Evolutionary conservation across 768 basidiomycete species (phyloP), one percentile per base, ranked within the genome.

Genomic region (Royoungia palumana): DNA sequence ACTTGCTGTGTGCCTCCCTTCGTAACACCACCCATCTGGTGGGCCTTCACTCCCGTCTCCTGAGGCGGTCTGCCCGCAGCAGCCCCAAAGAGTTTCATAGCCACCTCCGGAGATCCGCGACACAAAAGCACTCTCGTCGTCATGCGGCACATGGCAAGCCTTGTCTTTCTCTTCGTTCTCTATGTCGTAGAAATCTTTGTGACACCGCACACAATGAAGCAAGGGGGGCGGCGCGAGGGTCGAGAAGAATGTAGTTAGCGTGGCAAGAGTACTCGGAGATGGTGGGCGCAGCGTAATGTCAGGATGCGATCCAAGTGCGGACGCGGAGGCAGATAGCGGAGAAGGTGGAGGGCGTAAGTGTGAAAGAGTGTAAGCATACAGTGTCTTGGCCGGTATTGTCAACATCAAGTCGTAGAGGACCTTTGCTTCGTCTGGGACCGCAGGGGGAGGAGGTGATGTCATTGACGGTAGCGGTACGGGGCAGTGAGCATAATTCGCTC

Each of bases 11-110:
- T 91, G 88, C 64, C 76, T 79, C 4, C 88, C 88, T 63, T 90
- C 87, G 58, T 89, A 90, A 59, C 88, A 91, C 87, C 87, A 91
- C 1, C 88, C 89, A 61, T 89, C 86, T 2, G 88, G 89, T 1
- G 89, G 88, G 0, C 88, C 88, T 70, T 85, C 84, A 53, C 87
- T 84, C 1, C 89, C 88, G 54, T 85, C 81, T 0, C 88, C 88
- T 21, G 87, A 82, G 6, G 82, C 83, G 0, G 78, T 83, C 59
- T 76, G 73, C 8, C 79, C 84, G 64, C 88, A 91, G 68, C 89
- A 91, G 3, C 77, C 80, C 78, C 81, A 91, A 2, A 82, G 69
- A 0, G 88, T 79, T 63, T 79, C 76, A 50, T 75, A 73, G 21
- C 61, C 69, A 11, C 59, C 59, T 2, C 63, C 58, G 4, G 74